Evolutionary conservation across 2,329 filamentous ascomycete genomes (phyloP).

Genomic region (Thelonectria olida): DNA sequence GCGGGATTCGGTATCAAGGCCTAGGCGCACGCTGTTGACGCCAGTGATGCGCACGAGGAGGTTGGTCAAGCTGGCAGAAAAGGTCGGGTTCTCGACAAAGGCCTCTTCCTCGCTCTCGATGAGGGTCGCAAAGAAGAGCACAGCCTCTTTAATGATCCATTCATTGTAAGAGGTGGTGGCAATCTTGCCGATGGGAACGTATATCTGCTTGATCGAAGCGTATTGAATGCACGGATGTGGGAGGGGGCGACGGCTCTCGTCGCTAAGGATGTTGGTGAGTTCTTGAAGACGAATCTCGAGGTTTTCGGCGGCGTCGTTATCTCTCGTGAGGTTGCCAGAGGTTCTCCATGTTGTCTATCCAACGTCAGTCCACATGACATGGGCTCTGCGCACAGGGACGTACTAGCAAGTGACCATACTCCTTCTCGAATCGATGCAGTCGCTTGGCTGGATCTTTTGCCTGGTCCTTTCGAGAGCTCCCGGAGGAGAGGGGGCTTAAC

Average conservation of each 20-base stretch:
- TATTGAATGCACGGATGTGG: slow-evolving; percentile 94
- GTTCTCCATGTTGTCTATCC: slow-evolving; percentile 66
- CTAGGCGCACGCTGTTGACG: slow-evolving; percentile 76
- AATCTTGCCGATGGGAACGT: slow-evolving; percentile 88
- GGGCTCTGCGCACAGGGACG: slow-evolving; percentile 30
- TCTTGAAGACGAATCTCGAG: slow-evolving; percentile 71
- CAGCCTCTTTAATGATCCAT: slow-evolving; percentile 83
- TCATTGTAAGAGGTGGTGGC: slow-evolving; percentile 86
- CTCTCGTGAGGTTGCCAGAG: slow-evolving; percentile 67
- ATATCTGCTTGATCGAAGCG: slow-evolving; percentile 86
- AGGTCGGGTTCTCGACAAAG: slow-evolving; percentile 86
- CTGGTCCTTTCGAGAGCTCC: slow-evolving; percentile 65
- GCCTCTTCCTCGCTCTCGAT: slow-evolving; percentile 97
- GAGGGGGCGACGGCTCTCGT: slow-evolving; percentile 87
- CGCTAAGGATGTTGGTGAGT: slow-evolving; percentile 78
- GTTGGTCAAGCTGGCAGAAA: slow-evolving; percentile 87
- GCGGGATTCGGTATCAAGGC: slow-evolving; percentile 83
- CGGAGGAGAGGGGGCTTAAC: slow-evolving; percentile 69
- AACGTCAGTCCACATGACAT: slow-evolving; percentile 10
- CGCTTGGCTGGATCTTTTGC: slow-evolving; percentile 71
- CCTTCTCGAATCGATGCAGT: slow-evolving; percentile 72
- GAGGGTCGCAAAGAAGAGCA: slow-evolving; percentile 87
- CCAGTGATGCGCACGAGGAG: slow-evolving; percentile 83
- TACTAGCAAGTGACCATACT: slow-evolving; percentile 71
- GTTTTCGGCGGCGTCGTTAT: slow-evolving; percentile 69